phyloP scores from a whole-genome alignment of 2,329 filamentous ascomycete species.

The Trichoderma pleuroti region DNA sequence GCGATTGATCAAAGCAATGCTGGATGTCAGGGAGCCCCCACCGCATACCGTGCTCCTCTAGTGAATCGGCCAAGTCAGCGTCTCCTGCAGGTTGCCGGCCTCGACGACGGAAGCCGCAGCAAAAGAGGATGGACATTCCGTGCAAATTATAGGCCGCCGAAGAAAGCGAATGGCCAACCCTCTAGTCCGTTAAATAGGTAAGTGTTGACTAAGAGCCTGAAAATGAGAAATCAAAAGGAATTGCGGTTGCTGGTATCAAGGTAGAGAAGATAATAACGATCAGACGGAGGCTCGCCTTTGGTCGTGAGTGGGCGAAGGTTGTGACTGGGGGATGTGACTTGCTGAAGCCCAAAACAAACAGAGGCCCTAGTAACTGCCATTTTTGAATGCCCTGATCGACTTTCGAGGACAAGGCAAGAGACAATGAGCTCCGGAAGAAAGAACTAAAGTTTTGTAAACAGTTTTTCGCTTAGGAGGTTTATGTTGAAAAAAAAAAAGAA shows the following conservation, averaged over 20 bases:
- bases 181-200: constrained; percentile 5
- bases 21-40: neutral
- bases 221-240: constrained; percentile 3
- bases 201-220: constrained; percentile 17
- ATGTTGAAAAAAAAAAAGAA: neutral
- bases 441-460: neutral
- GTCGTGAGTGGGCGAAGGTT: neutral
- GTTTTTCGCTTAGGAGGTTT: neutral
- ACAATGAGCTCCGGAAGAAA: neutral
- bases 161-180: neutral
- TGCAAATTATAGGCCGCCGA: neutral
- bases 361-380: neutral
- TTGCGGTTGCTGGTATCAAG: neutral
- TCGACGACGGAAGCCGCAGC: constrained; percentile 16
- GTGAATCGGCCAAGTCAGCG: neutral
- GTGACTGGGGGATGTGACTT: neutral
- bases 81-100: neutral
- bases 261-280: constrained; percentile 7
- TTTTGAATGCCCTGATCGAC: neutral
- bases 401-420: neutral
- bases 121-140: constrained; percentile 19
- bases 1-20: neutral
- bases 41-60: neutral
- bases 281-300: neutral
- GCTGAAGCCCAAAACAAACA: neutral